Evolutionary conservation across 2,329 filamentous ascomycete genomes (phyloP).

Genomic region (Aureobasidium pullulans): DNA sequence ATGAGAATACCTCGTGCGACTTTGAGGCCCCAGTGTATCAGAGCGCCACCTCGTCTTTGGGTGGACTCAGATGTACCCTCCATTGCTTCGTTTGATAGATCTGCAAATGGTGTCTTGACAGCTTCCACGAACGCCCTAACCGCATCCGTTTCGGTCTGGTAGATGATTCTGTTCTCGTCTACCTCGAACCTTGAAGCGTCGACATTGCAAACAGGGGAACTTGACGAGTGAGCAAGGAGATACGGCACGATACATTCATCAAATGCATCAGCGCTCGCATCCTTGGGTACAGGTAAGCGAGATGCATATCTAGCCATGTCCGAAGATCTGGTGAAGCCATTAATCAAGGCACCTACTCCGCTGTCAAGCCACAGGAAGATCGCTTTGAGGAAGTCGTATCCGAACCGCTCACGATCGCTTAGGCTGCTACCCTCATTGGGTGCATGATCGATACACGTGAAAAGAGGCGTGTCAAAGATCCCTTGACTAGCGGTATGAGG

Average conservation of each 20-base stretch:
- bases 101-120: conserved; percentile 45
- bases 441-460: conserved; percentile 43
- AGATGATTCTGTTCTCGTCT: conserved; percentile 46
- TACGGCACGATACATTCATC: conserved; percentile 54
- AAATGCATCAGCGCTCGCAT: conserved; percentile 45
- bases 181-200: conserved; percentile 52
- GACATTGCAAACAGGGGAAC: conserved; percentile 46
- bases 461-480: conserved; percentile 24
- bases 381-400: conserved; percentile 58
- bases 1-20: conserved; percentile 54
- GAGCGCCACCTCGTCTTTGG: conserved; percentile 38
- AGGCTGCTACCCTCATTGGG: conserved; percentile 28
- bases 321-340: conserved; percentile 47
- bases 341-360: conserved; percentile 47
- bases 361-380: conserved; percentile 57
- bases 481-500: conserved; percentile 36
- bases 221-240: conserved; percentile 46
- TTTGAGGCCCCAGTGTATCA: conserved; percentile 52
- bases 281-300: conserved; percentile 42
- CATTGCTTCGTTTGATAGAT: conserved; percentile 32
- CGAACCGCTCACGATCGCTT: conserved; percentile 44
- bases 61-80: conserved; percentile 15
- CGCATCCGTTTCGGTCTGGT: conserved; percentile 46
- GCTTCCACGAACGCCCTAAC: conserved; percentile 50
- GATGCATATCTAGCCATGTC: conserved; percentile 28